Evolutionary conservation across 768 basidiomycete species (phyloP), one percentile per base, ranked within the genome.

Genomic region (Amanita phalloides): DNA sequence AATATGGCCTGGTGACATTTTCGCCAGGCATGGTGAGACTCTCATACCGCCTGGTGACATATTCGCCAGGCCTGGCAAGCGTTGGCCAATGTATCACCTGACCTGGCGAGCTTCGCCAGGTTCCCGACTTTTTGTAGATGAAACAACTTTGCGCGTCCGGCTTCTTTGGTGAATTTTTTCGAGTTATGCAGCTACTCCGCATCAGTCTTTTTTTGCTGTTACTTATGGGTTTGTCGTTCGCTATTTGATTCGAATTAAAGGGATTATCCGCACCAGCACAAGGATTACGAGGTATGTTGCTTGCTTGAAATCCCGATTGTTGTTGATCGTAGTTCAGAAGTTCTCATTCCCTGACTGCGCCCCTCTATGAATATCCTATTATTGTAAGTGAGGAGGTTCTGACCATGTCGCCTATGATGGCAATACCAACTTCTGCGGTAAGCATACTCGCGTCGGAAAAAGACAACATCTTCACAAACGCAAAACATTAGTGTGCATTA

Each of bases 391-490:
- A 49, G 3, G 55, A 54, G 65, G 62, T 17, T 58, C 62, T 13
- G 60, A 66, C 47, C 61, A 62, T n/a, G 65, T 64, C 35, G 62
- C 65, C 41, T 66, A 62, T 46, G 61, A 66, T 57, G 33, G 55
- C 25, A 49, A 37, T 41, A 57, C 54, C 33, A 43, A 61, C 33
- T 53, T 64, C 47, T 66, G 64, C 44, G 57, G 65, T 66, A 37
- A 54, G 61, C 47, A 23, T 6, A 28, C 8, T 7, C 6, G 21
- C 5, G 11, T 51, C 23, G 30, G 21, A 39, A 37, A 28, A 21
- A 26, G 10, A n/a, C 21, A 17, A 20, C 11, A 36, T 20, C 5
- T 14, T 52, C 30, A 21, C 14, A 43, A 32, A 32, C 5, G 9
- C 21, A n/a, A 13, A 11, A 43, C 21, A 14, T 9, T 48, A 66